These are phyloP conservation scores for Paxillus ammoniavirescens DNA, from an alignment of 768 basidiomycete genomes.

Conservation along the genomic window DNA sequence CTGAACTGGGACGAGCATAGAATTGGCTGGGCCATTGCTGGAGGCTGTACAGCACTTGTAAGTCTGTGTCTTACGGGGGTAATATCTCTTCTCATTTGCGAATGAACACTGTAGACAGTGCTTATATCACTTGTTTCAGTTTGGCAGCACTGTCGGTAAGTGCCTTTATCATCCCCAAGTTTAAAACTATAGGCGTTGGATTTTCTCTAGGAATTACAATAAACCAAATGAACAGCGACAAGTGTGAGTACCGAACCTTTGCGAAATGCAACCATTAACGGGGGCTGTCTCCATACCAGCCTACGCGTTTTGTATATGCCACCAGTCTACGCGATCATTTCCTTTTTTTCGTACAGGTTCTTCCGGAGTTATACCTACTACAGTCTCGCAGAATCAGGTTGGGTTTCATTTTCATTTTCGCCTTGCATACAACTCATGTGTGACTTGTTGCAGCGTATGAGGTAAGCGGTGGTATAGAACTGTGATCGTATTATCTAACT, in stretches of 20 bases:
- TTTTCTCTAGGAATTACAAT: slow-evolving; percentile 59
- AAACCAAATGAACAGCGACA: slow-evolving; percentile 75
- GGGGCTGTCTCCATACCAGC: slow-evolving; percentile 32
- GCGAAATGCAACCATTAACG: background rate
- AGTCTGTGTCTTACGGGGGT: slow-evolving; percentile 24
- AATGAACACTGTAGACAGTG: slow-evolving; percentile 44
- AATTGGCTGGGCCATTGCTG: slow-evolving; percentile 75
- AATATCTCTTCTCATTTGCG: background rate
- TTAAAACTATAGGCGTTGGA: background rate
- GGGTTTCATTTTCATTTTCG: slow-evolving; percentile 16
- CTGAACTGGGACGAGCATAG: slow-evolving; percentile 60
- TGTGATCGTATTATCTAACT: slow-evolving; percentile 14
- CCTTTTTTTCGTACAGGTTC: slow-evolving; percentile 83
- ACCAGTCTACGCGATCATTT: slow-evolving; percentile 74
- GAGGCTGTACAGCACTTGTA: slow-evolving; percentile 56
- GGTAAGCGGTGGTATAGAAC: slow-evolving; percentile 36
- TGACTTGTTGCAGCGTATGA: slow-evolving; percentile 54
- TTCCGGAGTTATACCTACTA: slow-evolving; percentile 77
- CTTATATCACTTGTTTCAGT: slow-evolving; percentile 58
- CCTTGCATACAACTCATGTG: slow-evolving; percentile 22
- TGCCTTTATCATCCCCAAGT: background rate
- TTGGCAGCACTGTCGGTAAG: slow-evolving; percentile 62
- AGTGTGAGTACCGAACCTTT: slow-evolving; percentile 47
- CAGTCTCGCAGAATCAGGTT: slow-evolving; percentile 48
- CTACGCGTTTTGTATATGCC: slow-evolving; percentile 86